A percentile compares a stretch with the other conserved stretches of the same genome.
These are phyloP conservation scores for Colletotrichum tropicicola DNA, from an alignment of 2,329 filamentous ascomycete genomes.

Conservation along the genomic window DNA sequence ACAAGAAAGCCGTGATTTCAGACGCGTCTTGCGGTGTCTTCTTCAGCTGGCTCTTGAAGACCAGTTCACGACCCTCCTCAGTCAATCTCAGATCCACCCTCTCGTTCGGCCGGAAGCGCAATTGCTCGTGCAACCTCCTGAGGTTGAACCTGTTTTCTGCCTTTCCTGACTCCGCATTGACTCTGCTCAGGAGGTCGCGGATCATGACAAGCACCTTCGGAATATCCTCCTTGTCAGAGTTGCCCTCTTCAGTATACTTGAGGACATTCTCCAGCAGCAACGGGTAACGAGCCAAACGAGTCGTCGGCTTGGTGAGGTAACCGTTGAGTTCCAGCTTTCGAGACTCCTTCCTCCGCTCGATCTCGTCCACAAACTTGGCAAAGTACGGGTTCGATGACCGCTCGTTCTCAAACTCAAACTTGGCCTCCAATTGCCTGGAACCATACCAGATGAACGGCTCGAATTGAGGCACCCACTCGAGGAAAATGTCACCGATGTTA, in stretches of 20 bases:
- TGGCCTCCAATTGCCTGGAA: conserved; percentile 93
- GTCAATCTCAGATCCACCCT: conserved; percentile 94
- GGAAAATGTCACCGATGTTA: conserved; percentile 92
- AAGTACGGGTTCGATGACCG: conserved; percentile 87
- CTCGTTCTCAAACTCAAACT: conserved; percentile 98
- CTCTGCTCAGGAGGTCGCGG: conserved; percentile 83
- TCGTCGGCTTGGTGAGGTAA: conserved; percentile 97
- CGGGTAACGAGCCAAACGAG: conserved; percentile 91
- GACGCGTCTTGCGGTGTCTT: conserved; percentile 81
- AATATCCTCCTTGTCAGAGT: conserved; percentile 89
- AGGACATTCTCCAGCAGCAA: conserved; percentile 89
- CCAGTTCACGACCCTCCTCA: conserved; percentile 89
- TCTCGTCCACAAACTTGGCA: conserved; percentile 92
- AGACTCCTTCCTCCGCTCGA: conserved; percentile 94
- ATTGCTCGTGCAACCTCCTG: conserved; percentile 87
- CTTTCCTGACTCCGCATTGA: conserved; percentile 96
- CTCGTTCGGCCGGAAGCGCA: conserved; percentile 90
- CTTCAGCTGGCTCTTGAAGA: conserved; percentile 95
- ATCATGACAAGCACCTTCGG: conserved; percentile 89
- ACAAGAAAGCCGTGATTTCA: conserved; percentile 94
- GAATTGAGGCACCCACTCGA: conserved; percentile 91
- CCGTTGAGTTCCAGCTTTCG: conserved; percentile 97
- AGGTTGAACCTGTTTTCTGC: conserved; percentile 98
- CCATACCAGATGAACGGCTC: conserved; percentile 97
- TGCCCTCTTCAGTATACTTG: conserved; percentile 91